Evolutionary conservation across 2,329 filamentous ascomycete species (phyloP).

Genomic region (Diaporthe sp.): DNA sequence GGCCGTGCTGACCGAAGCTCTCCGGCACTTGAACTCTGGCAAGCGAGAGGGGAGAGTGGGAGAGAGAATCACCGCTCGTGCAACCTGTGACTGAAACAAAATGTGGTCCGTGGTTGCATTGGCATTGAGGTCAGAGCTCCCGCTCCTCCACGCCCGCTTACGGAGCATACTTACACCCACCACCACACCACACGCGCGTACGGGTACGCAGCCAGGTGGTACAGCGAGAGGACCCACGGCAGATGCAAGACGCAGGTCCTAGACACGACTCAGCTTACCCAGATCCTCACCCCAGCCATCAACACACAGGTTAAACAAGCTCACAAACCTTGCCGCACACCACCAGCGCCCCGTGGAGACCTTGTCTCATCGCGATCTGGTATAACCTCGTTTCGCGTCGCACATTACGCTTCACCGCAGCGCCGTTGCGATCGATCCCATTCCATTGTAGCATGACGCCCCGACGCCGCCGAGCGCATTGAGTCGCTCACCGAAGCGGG

Average conservation of each 20-base stretch:
- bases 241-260: constrained; percentile 10
- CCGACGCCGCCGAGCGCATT: constrained; percentile 14
- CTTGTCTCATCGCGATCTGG: constrained; percentile 28
- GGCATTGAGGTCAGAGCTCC: constrained; percentile 16
- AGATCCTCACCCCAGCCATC: constrained; percentile 7
- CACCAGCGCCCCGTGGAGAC: neutral
- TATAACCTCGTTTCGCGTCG: constrained; percentile 28
- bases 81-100: constrained; percentile 21
- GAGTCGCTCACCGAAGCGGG: constrained; percentile 10
- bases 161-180: neutral
- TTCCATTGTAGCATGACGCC: neutral
- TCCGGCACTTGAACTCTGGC: constrained; percentile 20
- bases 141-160: neutral
- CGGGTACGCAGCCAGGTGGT: constrained; percentile 12
- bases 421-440: constrained; percentile 22
- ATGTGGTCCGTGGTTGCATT: constrained; percentile 25
- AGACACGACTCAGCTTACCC: constrained; percentile 24
- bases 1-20: neutral
- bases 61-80: constrained; percentile 12
- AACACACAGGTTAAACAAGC: neutral
- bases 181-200: neutral
- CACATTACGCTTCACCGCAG: constrained; percentile 22
- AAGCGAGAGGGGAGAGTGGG: neutral
- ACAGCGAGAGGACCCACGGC: neutral
- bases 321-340: constrained; percentile 7